A percentile compares a stretch with the other conserved stretches of the same genome.
phyloP scores from a whole-genome alignment of 305 asterid genomes.

The Rubia peregrina region DNA sequence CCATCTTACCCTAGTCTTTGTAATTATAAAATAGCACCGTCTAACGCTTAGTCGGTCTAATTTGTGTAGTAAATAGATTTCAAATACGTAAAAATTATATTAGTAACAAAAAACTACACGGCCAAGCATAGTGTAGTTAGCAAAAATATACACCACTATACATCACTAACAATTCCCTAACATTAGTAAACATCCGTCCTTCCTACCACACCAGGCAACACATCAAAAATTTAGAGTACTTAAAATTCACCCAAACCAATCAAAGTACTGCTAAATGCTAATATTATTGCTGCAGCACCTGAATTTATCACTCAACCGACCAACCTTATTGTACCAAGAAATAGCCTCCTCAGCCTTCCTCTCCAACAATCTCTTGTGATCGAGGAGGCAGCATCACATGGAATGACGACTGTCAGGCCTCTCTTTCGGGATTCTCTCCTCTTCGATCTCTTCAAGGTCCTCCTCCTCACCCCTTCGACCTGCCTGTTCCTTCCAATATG shows the following conservation, averaged over 20 bases:
- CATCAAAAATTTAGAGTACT: conserved; percentile 10
- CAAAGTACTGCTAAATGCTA: not conserved
- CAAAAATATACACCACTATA: conserved; percentile 19
- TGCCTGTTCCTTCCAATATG: conserved; percentile 85
- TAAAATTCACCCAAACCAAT: not conserved
- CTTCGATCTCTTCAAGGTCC: conserved; percentile 79
- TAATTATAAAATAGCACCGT: too few species aligned
- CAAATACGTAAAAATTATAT: too few species aligned
- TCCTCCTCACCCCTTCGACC: conserved; percentile 79
- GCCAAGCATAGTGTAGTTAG: conserved; percentile 9
- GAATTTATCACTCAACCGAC: not conserved
- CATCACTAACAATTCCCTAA: conserved; percentile 13
- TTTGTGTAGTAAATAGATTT: too few species aligned
- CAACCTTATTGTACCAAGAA: not conserved
- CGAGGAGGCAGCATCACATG: conserved; percentile 26
- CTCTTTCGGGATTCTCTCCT: conserved; percentile 47
- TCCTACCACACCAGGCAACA: conserved; percentile 9
- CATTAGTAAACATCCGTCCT: conserved; percentile 4
- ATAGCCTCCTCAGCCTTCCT: not conserved
- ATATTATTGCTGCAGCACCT: not conserved
- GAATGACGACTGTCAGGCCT: conserved; percentile 61
- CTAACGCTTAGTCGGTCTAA: too few species aligned
- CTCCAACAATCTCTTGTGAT: not conserved
- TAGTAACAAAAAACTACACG: not conserved
- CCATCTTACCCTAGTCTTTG: too few species aligned